Base-by-base conservation (phyloP, 2,329 filamentous ascomycete genomes). In the Thielaviopsis populi region DNA sequence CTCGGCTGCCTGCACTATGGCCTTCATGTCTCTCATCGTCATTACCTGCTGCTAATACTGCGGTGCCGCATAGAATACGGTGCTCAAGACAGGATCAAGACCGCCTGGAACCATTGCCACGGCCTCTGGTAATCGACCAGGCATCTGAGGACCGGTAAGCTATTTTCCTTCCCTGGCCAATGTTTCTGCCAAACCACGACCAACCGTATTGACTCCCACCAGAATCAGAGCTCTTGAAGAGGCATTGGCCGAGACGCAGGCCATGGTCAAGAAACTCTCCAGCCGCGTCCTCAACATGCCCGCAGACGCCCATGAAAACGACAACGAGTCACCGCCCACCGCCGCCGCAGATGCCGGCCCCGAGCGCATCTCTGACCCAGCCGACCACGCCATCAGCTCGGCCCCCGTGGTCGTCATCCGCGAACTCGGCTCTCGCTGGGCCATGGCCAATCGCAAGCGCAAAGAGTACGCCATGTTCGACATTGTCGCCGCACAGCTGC, bases 391-490 rank as follows among this genome's bases (percentile, higher is more conserved):
- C 19, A 63, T 66, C 27, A 66, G 61, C 41, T 66, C 64, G 10
- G 64, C 64, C 30, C 64, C 64, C 19, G 64, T 66, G 13, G 64
- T 66, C 5, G 64, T 66, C 15, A 66, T 66, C 17, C 61, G 64
- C 15, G 64, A 66, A 22, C 58, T 66, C 1, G 64, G 64, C 3
- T 66, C 64, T 40, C 54, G 64, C 11, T 66, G 64, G 64, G 64
- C 64, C 19, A 66, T 66, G 64, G 61, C 56, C 8, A 66, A 66
- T 19, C 61, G 64, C 30, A 66, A 66, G 41, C 54, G 64, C 6
- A 66, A 66, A 48, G 64, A 66, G 30, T 66, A 66, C 43, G 54
- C 64, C 33, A 66, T 66, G 64, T 66, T 66, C 33, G 64, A 66
- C 30, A 24, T 66, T 24, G 46, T 66, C 4, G 58, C 17, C 1